Evolutionary conservation across 768 basidiomycete species (phyloP).

Genomic region (Leccinum arenicola): DNA sequence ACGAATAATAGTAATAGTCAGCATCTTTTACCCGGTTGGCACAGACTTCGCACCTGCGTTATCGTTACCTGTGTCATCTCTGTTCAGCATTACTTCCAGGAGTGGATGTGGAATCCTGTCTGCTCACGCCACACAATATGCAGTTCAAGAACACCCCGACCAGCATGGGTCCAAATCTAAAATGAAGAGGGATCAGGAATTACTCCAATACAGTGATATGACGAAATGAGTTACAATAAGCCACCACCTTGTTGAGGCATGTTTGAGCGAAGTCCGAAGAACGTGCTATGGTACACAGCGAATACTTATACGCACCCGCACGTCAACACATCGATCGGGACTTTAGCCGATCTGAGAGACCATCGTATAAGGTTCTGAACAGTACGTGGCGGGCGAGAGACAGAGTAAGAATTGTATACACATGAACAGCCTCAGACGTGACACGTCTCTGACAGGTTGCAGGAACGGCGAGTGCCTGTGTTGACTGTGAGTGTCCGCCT

Average conservation of each 20-base stretch:
- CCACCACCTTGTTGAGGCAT: background rate
- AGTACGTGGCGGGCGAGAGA: background rate
- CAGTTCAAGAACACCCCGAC: conserved; percentile 12
- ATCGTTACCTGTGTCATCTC: background rate
- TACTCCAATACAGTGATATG: background rate
- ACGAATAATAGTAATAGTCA: background rate
- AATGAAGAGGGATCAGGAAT: conserved; percentile 36
- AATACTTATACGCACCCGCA: background rate
- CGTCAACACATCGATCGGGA: background rate
- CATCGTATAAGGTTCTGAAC: background rate
- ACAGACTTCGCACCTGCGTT: conserved; percentile 10
- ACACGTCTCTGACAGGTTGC: background rate
- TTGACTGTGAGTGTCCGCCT: background rate
- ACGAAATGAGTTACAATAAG: background rate
- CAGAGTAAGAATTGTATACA: background rate
- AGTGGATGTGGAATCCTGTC: background rate
- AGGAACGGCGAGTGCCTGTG: background rate
- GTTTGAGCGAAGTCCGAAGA: background rate
- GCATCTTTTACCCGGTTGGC: background rate
- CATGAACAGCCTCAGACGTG: background rate
- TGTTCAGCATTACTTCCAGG: background rate
- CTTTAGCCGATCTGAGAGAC: background rate
- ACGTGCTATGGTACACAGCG: background rate
- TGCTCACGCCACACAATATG: conserved; percentile 17
- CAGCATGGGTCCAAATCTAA: conserved; percentile 31